A percentile compares a stretch with the other conserved stretches of the same genome.
These are phyloP conservation scores for Garcia nutans DNA, from an alignment of 345 rosid genomes.

Conservation along the genomic window DNA sequence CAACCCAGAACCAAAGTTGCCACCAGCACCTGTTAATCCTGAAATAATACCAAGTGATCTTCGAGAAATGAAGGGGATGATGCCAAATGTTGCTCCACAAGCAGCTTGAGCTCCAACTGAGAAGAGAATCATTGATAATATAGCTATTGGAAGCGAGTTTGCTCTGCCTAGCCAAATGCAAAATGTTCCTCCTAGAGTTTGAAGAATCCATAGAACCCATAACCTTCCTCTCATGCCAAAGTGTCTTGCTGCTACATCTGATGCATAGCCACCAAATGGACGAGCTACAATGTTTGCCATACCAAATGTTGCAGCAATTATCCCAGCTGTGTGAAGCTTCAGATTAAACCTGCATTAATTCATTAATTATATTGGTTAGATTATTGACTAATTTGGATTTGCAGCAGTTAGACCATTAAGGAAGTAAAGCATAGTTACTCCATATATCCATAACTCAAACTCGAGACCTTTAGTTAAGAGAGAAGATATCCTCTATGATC, in stretches of 20 bases:
- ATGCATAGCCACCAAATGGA: constrained; percentile 70
- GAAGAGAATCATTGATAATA: constrained; percentile 73
- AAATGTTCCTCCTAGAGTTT: constrained; percentile 67
- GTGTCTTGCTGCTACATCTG: constrained; percentile 51
- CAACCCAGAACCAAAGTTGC: constrained; percentile 76
- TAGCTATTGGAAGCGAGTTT: constrained; percentile 60
- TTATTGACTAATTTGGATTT: too few relatives aligned
- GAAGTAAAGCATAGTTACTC: too few relatives aligned
- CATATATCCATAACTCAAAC: too few relatives aligned
- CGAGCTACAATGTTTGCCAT: constrained; percentile 82
- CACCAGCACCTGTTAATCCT: constrained; percentile 74
- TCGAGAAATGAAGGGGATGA: constrained; percentile 72
- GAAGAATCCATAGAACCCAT: constrained; percentile 73
- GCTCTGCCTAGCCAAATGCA: constrained; percentile 77
- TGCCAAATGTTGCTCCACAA: constrained; percentile 78
- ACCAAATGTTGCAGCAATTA: constrained; percentile 75
- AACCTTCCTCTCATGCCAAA: constrained; percentile 85
- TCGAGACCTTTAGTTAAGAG: too few relatives aligned
- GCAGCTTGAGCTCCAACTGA: constrained; percentile 80
- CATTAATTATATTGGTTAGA: too few relatives aligned
- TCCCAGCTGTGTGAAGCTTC: constrained; percentile 70
- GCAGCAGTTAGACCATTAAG: too few relatives aligned
- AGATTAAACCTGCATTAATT: constrained; percentile 50
- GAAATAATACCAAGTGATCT: constrained; percentile 76
- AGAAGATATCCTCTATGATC: too few relatives aligned